phyloP scores from a whole-genome alignment of 371 early-diverging fungal genomes.

The Hamiltosporidium magnivora region DNA sequence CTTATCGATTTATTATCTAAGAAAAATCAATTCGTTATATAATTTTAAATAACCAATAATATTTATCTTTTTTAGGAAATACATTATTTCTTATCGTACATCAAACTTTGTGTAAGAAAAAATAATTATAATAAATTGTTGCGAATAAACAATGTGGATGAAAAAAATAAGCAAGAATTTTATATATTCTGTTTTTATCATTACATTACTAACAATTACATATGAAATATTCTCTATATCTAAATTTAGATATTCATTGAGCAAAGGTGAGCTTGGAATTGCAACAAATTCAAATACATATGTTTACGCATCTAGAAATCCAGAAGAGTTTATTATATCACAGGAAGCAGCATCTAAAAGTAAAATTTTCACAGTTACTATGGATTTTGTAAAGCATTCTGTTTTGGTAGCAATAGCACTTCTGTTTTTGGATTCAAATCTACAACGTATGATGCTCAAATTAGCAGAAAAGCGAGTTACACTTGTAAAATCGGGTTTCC shows the following conservation, averaged over 20 bases:
- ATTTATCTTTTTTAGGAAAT: too few species aligned
- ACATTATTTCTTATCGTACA: too few species aligned
- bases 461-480: slow-evolving; percentile 1
- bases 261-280: slow-evolving; percentile 13
- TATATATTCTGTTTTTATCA: slow-evolving; percentile 9
- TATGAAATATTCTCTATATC: slow-evolving; percentile 14
- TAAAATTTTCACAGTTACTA: slow-evolving; percentile 5
- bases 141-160: slow-evolving; percentile 2
- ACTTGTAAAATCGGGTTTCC: slow-evolving; percentile 4
- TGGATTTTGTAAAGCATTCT: neutral
- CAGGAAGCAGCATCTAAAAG: slow-evolving; percentile 5
- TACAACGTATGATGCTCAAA: slow-evolving; percentile 3
- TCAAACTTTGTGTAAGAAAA: too few species aligned
- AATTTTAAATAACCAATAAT: too few species aligned
- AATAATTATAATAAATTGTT: too few species aligned
- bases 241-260: slow-evolving; percentile 3
- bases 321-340: slow-evolving; percentile 1
- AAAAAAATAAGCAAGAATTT: slow-evolving; percentile 8
- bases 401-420: neutral
- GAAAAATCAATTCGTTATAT: too few species aligned
- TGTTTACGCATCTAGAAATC: slow-evolving; percentile 8
- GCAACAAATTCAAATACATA: slow-evolving; percentile 12
- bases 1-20: too few species aligned
- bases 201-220: slow-evolving; percentile 14
- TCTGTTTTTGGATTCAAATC: slow-evolving; percentile 1